phyloP scores from a whole-genome alignment of 495 filamentous ascomycete species.

The Pseudoneurospora amorphoporcata region DNA sequence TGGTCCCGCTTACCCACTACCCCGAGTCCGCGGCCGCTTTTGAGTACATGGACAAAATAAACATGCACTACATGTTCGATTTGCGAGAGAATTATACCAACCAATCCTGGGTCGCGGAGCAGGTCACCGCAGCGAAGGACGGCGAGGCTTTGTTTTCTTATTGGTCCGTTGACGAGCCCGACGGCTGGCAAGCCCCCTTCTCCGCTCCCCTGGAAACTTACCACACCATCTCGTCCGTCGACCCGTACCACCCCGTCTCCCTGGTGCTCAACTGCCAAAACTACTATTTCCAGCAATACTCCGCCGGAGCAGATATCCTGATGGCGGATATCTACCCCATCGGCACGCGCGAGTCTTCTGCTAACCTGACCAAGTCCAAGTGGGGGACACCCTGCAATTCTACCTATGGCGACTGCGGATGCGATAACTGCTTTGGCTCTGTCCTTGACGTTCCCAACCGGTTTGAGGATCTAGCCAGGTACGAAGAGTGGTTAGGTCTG shows the following conservation, averaged over 20 bases:
- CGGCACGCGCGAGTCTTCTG: constrained; percentile 21
- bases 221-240: constrained; percentile 41
- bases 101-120: constrained; percentile 36
- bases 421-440: constrained; percentile 51
- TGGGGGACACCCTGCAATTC: constrained; percentile 49
- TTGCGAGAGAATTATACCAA: constrained; percentile 54
- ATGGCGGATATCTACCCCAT: constrained; percentile 60
- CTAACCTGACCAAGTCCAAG: constrained; percentile 39
- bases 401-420: constrained; percentile 63
- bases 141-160: constrained; percentile 50
- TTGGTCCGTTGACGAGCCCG: constrained; percentile 62
- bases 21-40: constrained; percentile 38
- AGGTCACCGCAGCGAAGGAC: constrained; percentile 41
- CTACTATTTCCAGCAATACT: constrained; percentile 56
- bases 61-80: constrained; percentile 56
- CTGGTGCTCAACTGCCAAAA: constrained; percentile 61
- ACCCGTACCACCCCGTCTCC: constrained; percentile 61
- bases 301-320: constrained; percentile 51
- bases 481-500: constrained; percentile 34
- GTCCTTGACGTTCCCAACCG: constrained; percentile 47
- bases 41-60: constrained; percentile 42
- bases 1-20: constrained; percentile 29
- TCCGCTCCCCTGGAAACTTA: constrained; percentile 28
- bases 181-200: constrained; percentile 53
- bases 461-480: constrained; percentile 38